Conservation (phyloP, 140 eudicot species). For the Anethum foeniculum region DNA sequence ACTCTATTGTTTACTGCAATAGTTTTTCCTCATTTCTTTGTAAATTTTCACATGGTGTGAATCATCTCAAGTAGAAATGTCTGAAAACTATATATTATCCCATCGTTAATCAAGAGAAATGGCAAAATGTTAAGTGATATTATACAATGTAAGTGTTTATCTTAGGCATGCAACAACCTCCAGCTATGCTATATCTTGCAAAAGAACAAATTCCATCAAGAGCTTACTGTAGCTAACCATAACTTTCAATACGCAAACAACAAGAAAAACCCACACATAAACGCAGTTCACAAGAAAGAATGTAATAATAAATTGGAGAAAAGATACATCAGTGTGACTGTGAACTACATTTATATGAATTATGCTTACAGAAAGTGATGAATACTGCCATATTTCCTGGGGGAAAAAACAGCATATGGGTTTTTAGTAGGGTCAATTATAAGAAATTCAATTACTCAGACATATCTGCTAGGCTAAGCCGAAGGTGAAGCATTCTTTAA, state of each 20-base stretch:
- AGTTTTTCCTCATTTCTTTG: conserved; percentile 2
- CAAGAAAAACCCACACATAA: neutral
- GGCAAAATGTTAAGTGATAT: neutral
- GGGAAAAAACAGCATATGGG: too few species aligned
- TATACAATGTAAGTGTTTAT: neutral
- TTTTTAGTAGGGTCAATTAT: too few species aligned
- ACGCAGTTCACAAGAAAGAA: neutral
- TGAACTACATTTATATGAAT: too few species aligned
- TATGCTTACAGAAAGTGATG: too few species aligned
- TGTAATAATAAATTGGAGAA: too few species aligned
- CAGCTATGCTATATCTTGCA: neutral
- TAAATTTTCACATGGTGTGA: neutral
- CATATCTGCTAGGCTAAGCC: too few species aligned
- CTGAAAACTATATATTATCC: neutral
- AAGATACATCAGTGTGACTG: neutral
- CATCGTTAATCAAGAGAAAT: neutral
- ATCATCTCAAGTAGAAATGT: neutral
- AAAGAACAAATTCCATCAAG: neutral
- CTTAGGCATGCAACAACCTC: neutral
- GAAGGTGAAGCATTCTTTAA: too few species aligned
- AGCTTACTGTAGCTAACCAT: neutral
- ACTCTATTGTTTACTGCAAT: neutral
- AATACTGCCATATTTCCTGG: too few species aligned
- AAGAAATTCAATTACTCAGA: too few species aligned
- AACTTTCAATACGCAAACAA: neutral